A percentile compares a stretch with the other conserved stretches of the same genome.
These are phyloP conservation scores for Phaeophleospora eucalypticola DNA, from an alignment of 2,329 filamentous ascomycete species.

Conservation along the genomic window DNA sequence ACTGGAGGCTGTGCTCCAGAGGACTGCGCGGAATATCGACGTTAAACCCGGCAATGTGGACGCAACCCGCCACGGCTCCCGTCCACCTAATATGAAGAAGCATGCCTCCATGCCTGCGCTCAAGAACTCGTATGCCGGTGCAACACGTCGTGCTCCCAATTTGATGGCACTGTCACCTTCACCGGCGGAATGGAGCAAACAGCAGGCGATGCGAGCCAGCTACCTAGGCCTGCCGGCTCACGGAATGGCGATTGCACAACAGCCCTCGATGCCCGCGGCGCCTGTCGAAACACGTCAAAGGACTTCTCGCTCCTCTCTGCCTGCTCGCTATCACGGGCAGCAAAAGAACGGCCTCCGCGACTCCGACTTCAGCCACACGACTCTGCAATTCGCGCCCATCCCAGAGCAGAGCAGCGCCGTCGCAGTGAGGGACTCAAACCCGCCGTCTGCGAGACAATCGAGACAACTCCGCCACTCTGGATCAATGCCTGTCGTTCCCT, in stretches of 20 bases:
- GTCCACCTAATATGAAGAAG: too few relatives aligned
- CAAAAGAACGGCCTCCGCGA: too few relatives aligned
- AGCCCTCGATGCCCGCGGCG: neutral
- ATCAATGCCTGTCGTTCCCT: too few relatives aligned
- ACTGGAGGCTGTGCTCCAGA: neutral
- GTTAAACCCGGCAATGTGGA: too few relatives aligned
- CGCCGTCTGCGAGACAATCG: too few relatives aligned
- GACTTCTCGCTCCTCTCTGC: too few relatives aligned
- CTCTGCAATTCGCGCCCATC: neutral
- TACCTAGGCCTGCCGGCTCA: neutral
- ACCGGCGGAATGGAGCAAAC: neutral
- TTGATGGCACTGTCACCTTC: neutral
- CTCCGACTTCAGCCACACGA: neutral
- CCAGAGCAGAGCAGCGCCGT: too few relatives aligned
- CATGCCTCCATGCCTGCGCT: neutral
- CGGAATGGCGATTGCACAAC: neutral
- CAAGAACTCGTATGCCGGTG: neutral
- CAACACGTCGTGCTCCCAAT: neutral
- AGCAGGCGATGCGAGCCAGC: neutral
- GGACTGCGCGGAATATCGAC: neutral
- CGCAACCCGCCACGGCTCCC: too few relatives aligned
- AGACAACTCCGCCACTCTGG: too few relatives aligned
- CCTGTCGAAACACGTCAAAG: too few relatives aligned
- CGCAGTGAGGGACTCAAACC: too few relatives aligned
- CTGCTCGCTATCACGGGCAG: too few relatives aligned